These are phyloP conservation scores for Echium plantagineum DNA, from an alignment of 257 asterid species.

Conservation along the genomic window DNA sequence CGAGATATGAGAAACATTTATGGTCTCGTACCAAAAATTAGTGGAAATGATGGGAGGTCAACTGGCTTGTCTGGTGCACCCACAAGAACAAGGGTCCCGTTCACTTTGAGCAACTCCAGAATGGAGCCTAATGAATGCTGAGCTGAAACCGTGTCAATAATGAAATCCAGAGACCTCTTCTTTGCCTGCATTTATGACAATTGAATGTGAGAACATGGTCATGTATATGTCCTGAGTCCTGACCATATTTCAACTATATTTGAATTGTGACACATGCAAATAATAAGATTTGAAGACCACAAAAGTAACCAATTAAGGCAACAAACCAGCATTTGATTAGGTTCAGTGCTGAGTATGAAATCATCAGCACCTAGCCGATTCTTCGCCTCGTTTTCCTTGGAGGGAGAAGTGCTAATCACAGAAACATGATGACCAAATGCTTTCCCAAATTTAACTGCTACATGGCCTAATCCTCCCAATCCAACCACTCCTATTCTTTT, in stretches of 20 bases:
- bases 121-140: conserved; percentile 62
- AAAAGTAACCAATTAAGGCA: no score
- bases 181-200: conserved; percentile 23
- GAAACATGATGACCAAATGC: conserved; percentile 76
- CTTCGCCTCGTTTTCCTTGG: conserved; percentile 66
- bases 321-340: conserved; percentile 56
- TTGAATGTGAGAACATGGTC: no score
- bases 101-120: conserved; percentile 57
- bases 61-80: conserved; percentile 85
- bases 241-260: background rate
- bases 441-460: conserved; percentile 75
- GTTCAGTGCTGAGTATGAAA: conserved; percentile 50
- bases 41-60: conserved; percentile 64
- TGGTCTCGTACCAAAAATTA: conserved; percentile 44
- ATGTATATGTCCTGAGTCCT: no score
- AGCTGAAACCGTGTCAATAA: conserved; percentile 65
- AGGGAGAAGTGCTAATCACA: conserved; percentile 76
- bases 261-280: background rate
- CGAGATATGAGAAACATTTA: background rate
- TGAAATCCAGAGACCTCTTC: conserved; percentile 53
- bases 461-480: conserved; percentile 73
- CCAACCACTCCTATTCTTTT: conserved; percentile 61
- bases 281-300: no score
- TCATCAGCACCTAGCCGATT: conserved; percentile 64
- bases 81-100: conserved; percentile 58